Percentiles rank a stretch among this genome's conserved stretches.
These are phyloP conservation scores for Pseudogymnoascus destructans DNA, from an alignment of 2,329 filamentous ascomycete species.

Conservation along the genomic window DNA sequence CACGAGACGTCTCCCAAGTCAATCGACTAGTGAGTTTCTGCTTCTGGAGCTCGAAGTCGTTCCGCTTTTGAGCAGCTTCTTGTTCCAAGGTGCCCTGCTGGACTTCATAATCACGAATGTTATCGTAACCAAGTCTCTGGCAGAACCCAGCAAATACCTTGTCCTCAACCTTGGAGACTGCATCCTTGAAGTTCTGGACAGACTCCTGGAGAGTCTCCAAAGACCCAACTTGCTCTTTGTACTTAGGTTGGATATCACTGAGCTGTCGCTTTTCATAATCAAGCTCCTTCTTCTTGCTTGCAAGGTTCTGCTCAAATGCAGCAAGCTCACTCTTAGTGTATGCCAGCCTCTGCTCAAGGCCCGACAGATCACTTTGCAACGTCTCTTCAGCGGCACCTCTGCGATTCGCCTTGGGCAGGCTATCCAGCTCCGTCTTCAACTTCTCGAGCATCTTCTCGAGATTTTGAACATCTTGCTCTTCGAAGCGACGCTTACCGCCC, in stretches of 20 bases:
- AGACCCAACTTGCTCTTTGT: conserved; percentile 54
- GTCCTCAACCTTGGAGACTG: conserved; percentile 74
- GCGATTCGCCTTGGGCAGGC: conserved; percentile 66
- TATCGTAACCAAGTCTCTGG: conserved; percentile 68
- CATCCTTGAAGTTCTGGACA: conserved; percentile 42
- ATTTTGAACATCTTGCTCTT: conserved; percentile 79
- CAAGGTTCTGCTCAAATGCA: conserved; percentile 68
- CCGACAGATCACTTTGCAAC: conserved; percentile 65
- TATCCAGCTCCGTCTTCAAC: conserved; percentile 62
- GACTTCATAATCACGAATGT: conserved; percentile 86
- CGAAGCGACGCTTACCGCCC: conserved; percentile 67
- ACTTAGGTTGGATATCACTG: conserved; percentile 64
- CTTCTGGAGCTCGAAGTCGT: conserved; percentile 75
- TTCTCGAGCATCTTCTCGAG: conserved; percentile 66
- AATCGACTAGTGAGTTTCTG: conserved; percentile 54
- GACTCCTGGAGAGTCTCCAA: conserved; percentile 48
- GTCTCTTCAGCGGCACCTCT: conserved; percentile 66
- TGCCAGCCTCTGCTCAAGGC: conserved; percentile 62
- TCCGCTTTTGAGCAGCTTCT: conserved; percentile 74
- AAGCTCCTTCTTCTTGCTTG: conserved; percentile 72
- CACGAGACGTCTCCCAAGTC: conserved; percentile 41
- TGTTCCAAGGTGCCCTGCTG: conserved; percentile 89
- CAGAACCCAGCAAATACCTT: conserved; percentile 80
- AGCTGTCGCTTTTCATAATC: conserved; percentile 61
- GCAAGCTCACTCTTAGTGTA: conserved; percentile 64